A percentile compares a stretch with the other conserved stretches of the same genome.
Conservation (phyloP, 2,329 filamentous ascomycete species). For the Venturia carpophila region DNA sequence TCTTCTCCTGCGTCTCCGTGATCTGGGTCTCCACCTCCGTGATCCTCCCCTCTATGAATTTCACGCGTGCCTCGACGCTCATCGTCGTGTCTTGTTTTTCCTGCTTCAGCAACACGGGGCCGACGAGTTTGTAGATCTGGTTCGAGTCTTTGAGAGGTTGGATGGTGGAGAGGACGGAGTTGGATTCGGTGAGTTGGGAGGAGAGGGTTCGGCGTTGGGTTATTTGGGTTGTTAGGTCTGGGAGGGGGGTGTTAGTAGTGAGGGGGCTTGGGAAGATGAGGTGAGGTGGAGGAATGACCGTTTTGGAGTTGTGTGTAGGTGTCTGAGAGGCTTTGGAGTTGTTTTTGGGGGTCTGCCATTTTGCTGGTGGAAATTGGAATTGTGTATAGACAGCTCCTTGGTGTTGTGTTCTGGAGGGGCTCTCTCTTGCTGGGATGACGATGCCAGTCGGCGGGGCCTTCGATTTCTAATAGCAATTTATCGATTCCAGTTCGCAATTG, state of each 20-base stretch:
- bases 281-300: slow-evolving; percentile 65
- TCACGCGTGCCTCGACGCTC: slow-evolving; percentile 81
- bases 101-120: slow-evolving; percentile 88
- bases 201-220: slow-evolving; percentile 83
- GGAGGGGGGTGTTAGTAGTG: slow-evolving; percentile 14
- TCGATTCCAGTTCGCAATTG: background rate
- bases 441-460: background rate
- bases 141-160: slow-evolving; percentile 64
- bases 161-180: slow-evolving; percentile 49
- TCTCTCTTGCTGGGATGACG: background rate
- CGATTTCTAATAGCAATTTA: background rate
- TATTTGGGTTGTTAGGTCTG: slow-evolving; percentile 73
- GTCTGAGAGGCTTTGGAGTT: slow-evolving; percentile 74
- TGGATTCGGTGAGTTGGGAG: slow-evolving; percentile 88
- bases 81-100: slow-evolving; percentile 83
- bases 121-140: slow-evolving; percentile 92
- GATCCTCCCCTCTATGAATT: slow-evolving; percentile 94
- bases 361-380: background rate
- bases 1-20: slow-evolving; percentile 38
- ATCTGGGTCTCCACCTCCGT: slow-evolving; percentile 61
- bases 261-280: slow-evolving; percentile 76
- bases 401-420: background rate
- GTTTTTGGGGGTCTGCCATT: slow-evolving; percentile 68
- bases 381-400: background rate
- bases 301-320: slow-evolving; percentile 82